Evolutionary conservation across 345 rosid genomes (phyloP), one percentile per base, ranked within the genome.

Genomic region (Cardamine occulta): DNA sequence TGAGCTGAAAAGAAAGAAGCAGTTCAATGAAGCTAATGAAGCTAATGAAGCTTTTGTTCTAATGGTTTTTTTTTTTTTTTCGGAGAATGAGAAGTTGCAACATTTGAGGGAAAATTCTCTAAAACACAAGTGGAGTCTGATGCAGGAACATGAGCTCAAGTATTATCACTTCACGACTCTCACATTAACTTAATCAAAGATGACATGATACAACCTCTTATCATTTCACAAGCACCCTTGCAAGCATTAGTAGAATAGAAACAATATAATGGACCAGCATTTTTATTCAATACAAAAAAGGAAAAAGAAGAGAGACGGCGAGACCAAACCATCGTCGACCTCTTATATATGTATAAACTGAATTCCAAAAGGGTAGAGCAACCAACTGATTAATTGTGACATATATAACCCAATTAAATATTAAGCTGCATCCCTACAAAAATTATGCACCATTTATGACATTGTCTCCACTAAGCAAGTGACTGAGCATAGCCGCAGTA

Each of bases 361-460:
- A 53, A 39, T 63, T 9, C 23, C 56, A 21, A 74, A 55, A 45
- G 66, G 65, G 77, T 29, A 54, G 70, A 58, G 73, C 73, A 74
- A 74, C 68, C 3, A 60, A 31, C 52, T 67, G 62, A 17, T 49
- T 63, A 34, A 66, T 19, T 60, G 74, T 68, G 63, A 75, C 63
- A 66, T 17, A 52, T 52, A 60, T 74, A 32, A 52, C 13, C 60
- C 66, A 66, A 37, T 75, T 68, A 61, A 51, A 60, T 68, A 39
- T 60, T 60, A 68, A 29, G 63, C 60, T 54, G 71, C 80, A 76
- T 63, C 64, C 40, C 75, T 76, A 70, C 59, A 62, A 77, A 77
- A 77, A 24, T 55, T 55, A 44, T 77, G 72, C 71, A 77, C 26
- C 66, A 47, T 54, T 54, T 70, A 59, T 54, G 52, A 17, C 65